Evolutionary conservation across 2,329 filamentous ascomycete species (phyloP), one percentile per base, ranked within the genome.

Genomic region (Phialophora verrucosa): DNA sequence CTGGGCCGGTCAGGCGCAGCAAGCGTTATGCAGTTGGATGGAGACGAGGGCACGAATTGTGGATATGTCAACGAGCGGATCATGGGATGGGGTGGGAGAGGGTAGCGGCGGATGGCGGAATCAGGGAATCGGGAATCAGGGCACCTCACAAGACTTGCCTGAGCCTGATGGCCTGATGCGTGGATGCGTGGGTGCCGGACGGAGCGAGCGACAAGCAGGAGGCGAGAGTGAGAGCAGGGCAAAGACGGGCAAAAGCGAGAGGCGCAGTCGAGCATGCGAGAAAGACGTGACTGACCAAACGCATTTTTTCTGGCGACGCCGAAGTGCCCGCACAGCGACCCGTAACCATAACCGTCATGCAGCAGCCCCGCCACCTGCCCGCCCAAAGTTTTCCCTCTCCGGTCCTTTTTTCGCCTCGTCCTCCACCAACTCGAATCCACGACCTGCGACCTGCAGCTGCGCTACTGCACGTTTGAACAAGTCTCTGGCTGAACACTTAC

Each of bases 1-100:
- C 66, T 67, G 61, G 61, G 63, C 23, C 55, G 68, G 66, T 61
- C 65, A 64, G 67, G 69, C 65, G 67, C 65, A 70, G 66, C 62
- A 65, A 59, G 58, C 59, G 61, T 57, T 64, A 68, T 68, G 68
- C 62, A 66, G 59, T 65, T 61, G 63, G 69, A 69, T 69, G 61
- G 63, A 61, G 59, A 51, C 59, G n/a, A 53, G 59, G 31, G 31
- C 27, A 25, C 20, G 23, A 53, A 61, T 20, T 51, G 59, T 61
- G 59, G 59, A 61, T 61, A 61, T 31, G 32, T 31, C 29, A 38
- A 2, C 10, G 59, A 44, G 31, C 14, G 58, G 31, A n/a, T 49
- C 42, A 35, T 11, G 25, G 29, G 53, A 35, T 25, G 25, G 53
- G 29, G 53, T 55, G 53, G 44, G 58, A 60, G 20, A 35, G 44